Conservation (phyloP, 192 early-diverging fungal species). For the Dissophora globulifera region DNA sequence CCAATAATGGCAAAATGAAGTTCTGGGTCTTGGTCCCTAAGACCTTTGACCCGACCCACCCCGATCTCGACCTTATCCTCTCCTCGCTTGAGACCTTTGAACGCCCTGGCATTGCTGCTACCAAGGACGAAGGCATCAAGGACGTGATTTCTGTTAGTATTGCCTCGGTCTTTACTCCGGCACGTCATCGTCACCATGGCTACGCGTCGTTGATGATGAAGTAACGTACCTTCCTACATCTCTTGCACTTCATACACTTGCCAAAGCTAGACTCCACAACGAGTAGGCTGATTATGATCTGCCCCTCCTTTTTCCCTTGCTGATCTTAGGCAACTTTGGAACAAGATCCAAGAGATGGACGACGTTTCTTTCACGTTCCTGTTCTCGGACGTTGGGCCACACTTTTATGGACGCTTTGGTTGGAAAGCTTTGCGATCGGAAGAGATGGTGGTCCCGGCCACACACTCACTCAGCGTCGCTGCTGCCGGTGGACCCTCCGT, state of each 20-base stretch:
- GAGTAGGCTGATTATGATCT: too few species aligned
- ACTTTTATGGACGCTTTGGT: slow-evolving; percentile 31
- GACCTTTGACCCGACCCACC: slow-evolving; percentile 21
- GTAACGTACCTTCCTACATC: background rate
- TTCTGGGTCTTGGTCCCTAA: slow-evolving; percentile 41
- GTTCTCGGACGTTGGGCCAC: slow-evolving; percentile 39
- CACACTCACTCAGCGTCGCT: background rate
- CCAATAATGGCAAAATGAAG: slow-evolving; percentile 21
- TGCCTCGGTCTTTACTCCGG: slow-evolving; percentile 40
- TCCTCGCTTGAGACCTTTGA: slow-evolving; percentile 30
- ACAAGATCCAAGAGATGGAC: slow-evolving; percentile 24
- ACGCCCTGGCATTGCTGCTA: slow-evolving; percentile 23
- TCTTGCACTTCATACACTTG: too few species aligned
- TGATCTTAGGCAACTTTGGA: slow-evolving; percentile 35
- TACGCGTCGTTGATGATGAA: slow-evolving; percentile 40
- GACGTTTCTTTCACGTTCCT: slow-evolving; percentile 23
- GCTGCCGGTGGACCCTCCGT: background rate
- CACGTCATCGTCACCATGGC: slow-evolving; percentile 15
- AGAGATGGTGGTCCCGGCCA: slow-evolving; percentile 23
- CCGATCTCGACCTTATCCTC: slow-evolving; percentile 20
- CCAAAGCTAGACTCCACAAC: background rate
- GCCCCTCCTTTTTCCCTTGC: too few species aligned
- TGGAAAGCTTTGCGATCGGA: slow-evolving; percentile 26
- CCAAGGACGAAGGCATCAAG: slow-evolving; percentile 22
- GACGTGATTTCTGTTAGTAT: slow-evolving; percentile 29